These are phyloP conservation scores for Starmerella bombicola DNA, from an alignment of 805 yeast genomes.

Conservation along the genomic window DNA sequence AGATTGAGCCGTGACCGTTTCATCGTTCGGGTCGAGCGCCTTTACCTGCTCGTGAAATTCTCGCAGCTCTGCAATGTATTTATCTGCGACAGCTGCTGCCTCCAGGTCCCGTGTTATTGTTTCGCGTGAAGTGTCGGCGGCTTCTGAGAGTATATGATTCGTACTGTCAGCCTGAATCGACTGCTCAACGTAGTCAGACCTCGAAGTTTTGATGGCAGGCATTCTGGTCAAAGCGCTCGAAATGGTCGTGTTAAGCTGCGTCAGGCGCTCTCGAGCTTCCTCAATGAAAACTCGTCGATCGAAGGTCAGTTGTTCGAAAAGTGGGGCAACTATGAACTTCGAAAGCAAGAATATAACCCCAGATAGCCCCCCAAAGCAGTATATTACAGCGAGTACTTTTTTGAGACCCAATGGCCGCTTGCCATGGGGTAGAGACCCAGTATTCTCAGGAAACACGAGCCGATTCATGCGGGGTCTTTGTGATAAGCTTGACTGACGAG, in stretches of 20 bases:
- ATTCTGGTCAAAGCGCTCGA: slow-evolving; percentile 15
- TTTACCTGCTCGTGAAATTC: slow-evolving; percentile 3
- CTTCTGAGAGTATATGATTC: neutral
- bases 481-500: no score
- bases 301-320: slow-evolving; percentile 26
- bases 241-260: slow-evolving; percentile 21
- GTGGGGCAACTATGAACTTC: slow-evolving; percentile 27
- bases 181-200: slow-evolving; percentile 21
- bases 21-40: slow-evolving; percentile 7
- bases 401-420: slow-evolving; percentile 18
- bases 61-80: neutral
- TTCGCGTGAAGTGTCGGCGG: slow-evolving; percentile 1
- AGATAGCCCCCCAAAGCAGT: slow-evolving; percentile 27
- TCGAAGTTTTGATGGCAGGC: slow-evolving; percentile 17
- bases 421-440: slow-evolving; percentile 14
- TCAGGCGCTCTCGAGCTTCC: slow-evolving; percentile 23
- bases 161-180: slow-evolving; percentile 3
- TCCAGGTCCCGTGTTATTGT: neutral
- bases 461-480: slow-evolving; percentile 6
- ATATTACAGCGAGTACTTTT: slow-evolving; percentile 25
- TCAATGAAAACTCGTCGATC: slow-evolving; percentile 27
- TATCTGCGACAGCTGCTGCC: neutral
- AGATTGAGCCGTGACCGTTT: neutral
- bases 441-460: slow-evolving; percentile 25
- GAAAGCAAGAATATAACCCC: slow-evolving; percentile 25